These are phyloP conservation scores for Scenedesmus sp. DNA, from an alignment of 163 green algal genomes.

Conservation along the genomic window DNA sequence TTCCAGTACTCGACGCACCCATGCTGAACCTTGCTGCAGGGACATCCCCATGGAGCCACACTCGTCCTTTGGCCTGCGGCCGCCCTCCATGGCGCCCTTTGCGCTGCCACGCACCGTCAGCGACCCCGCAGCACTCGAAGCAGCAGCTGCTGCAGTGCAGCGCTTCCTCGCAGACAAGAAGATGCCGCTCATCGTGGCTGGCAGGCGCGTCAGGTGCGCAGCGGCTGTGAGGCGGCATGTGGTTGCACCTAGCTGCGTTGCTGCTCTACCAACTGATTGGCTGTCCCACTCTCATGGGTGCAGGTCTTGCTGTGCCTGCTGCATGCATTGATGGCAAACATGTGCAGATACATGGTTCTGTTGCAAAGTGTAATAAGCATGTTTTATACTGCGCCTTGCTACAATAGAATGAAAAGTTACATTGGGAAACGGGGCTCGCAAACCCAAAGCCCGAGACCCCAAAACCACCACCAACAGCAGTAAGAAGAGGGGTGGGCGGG, in stretches of 20 bases:
- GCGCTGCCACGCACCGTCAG: slow-evolving; percentile 21
- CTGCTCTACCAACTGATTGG: too few relatives aligned
- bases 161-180: slow-evolving; percentile 67
- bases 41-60: slow-evolving; percentile 44
- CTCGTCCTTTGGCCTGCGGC: slow-evolving; percentile 2
- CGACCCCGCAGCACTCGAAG: slow-evolving; percentile 66
- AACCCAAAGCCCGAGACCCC: too few relatives aligned
- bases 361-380: too few relatives aligned
- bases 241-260: neutral
- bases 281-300: too few relatives aligned
- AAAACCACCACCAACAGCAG: too few relatives aligned
- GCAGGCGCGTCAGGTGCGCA: slow-evolving; percentile 18
- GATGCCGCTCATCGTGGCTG: slow-evolving; percentile 71
- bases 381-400: too few relatives aligned
- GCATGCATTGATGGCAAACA: too few relatives aligned
- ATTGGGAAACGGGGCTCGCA: too few relatives aligned
- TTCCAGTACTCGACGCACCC: neutral
- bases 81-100: slow-evolving; percentile 5
- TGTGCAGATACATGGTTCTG: too few relatives aligned
- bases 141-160: slow-evolving; percentile 65
- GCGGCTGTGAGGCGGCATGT: neutral
- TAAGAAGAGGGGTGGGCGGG: too few relatives aligned
- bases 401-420: too few relatives aligned
- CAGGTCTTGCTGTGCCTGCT: too few relatives aligned
- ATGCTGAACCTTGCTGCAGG: neutral